Evolutionary conservation across 495 filamentous ascomycete species (phyloP), one percentile per base, ranked within the genome.

Genomic region (Penicillium lividum): DNA sequence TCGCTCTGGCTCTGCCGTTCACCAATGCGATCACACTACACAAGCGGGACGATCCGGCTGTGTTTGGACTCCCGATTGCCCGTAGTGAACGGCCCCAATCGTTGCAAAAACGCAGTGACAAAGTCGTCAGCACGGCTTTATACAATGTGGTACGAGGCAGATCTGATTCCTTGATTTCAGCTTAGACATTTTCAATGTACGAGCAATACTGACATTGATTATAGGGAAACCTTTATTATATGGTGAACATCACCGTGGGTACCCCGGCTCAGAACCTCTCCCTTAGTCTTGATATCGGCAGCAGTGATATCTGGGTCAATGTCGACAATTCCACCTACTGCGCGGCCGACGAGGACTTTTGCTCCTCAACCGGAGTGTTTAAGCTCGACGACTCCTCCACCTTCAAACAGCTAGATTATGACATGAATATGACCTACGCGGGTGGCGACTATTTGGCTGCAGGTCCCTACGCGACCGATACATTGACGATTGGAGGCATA

Each of bases 341-440:
- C 16, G 82, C 54, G 3, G 31, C 38, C 27, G 28, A 55, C 27
- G 59, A 63, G 0, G 62, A 76, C 11, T 81, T 80, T 8, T 90
- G 88, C 64, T 59, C 67, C 6, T 66, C 66, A 9, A 54, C 40
- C 68, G 70, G 70, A 2, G 77, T 79, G 10, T 91, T 88, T 66
- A 63, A 80, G 33, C 77, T 83, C 7, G 83, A 84, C 61, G 61
- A 68, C 0, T 96, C 91, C 2, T 86, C 84, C 4, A 86, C 90
- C 4, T 92, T 86, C 70, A 67, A 82, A 46, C 83, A 84, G 58
- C 65, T 92, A 43, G 81, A 82, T 51, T 81, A 75, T 59, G 77
- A 82, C 38, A 95, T 96, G 75, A 84, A 89, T 63, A 93, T 93
- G 46, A 83, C 83, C 13, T 97, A 96, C 65, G 86, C 88, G 43